These are phyloP conservation scores for Cardamine occulta DNA, from an alignment of 345 rosid genomes.

Conservation along the genomic window DNA sequence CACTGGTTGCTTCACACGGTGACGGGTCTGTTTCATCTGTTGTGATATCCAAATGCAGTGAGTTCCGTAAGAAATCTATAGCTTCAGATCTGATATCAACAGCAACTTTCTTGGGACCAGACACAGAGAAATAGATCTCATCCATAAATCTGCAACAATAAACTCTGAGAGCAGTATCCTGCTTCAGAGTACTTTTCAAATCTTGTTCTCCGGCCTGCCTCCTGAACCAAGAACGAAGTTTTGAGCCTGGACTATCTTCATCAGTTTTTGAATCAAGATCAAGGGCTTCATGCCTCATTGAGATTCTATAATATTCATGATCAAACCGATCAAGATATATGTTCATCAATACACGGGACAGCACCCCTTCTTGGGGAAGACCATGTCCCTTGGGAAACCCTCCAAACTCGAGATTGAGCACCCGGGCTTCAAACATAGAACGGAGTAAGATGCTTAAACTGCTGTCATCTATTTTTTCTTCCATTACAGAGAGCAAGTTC, in stretches of 20 bases:
- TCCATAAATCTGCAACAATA: slow-evolving; percentile 83
- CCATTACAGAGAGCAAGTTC: slow-evolving; percentile 62
- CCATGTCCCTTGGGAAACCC: slow-evolving; percentile 93
- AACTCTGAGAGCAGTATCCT: slow-evolving; percentile 51
- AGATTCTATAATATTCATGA: slow-evolving; percentile 68
- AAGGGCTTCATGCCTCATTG: slow-evolving; percentile 83
- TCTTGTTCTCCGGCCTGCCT: slow-evolving; percentile 67
- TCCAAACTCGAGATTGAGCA: slow-evolving; percentile 83
- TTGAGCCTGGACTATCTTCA: slow-evolving; percentile 52
- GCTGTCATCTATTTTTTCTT: slow-evolving; percentile 64
- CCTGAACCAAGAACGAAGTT: slow-evolving; percentile 81
- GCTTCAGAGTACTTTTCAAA: slow-evolving; percentile 24
- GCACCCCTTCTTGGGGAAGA: slow-evolving; percentile 91
- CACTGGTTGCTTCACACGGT: slow-evolving; percentile 54
- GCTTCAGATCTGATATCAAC: slow-evolving; percentile 59
- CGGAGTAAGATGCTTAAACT: slow-evolving; percentile 53
- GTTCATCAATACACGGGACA: slow-evolving; percentile 80
- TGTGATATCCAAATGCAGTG: slow-evolving; percentile 58
- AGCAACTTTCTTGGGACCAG: slow-evolving; percentile 70
- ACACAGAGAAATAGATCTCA: slow-evolving; percentile 75
- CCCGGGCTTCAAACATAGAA: slow-evolving; percentile 72
- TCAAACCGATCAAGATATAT: slow-evolving; percentile 80
- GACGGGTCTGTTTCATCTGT: slow-evolving; percentile 49
- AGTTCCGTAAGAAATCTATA: slow-evolving; percentile 52
- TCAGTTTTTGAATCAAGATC: slow-evolving; percentile 38